Percentiles rank a stretch among this genome's conserved stretches.
Evolutionary conservation across 305 asterid species (phyloP).

Genomic region (Ilex paraguariensis): DNA sequence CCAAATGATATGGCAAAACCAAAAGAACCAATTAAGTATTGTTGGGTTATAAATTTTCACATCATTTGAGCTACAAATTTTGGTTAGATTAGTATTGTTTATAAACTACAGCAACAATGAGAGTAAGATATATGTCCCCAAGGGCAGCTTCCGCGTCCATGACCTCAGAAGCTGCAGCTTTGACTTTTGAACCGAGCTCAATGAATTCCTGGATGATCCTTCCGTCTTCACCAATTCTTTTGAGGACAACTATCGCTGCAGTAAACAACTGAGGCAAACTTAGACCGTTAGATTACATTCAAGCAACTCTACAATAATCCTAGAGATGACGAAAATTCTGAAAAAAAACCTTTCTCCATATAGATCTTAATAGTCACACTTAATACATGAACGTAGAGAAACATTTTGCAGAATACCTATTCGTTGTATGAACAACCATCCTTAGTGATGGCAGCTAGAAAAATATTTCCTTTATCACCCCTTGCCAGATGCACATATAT

Average conservation of each 20-base stretch:
- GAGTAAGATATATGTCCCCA: slow-evolving; percentile 53
- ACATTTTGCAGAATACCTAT: slow-evolving; percentile 40
- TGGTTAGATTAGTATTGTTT: no score
- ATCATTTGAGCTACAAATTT: no score
- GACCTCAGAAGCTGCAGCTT: slow-evolving; percentile 77
- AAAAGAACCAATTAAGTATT: no score
- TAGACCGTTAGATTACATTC: slow-evolving; percentile 12
- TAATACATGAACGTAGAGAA: not conserved
- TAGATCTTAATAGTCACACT: not conserved
- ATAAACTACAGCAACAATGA: no score
- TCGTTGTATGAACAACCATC: slow-evolving; percentile 95
- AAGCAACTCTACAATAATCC: no score
- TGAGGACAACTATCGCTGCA: slow-evolving; percentile 75
- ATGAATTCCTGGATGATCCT: slow-evolving; percentile 67
- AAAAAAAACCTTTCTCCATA: not conserved
- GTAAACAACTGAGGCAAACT: slow-evolving; percentile 60
- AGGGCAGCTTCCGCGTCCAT: slow-evolving; percentile 94
- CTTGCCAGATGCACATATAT: slow-evolving; percentile 87
- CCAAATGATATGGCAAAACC: no score
- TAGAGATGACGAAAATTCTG: not conserved
- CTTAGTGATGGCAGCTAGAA: slow-evolving; percentile 76
- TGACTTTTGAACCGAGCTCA: slow-evolving; percentile 76
- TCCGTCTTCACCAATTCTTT: slow-evolving; percentile 72
- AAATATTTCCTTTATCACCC: slow-evolving; percentile 71
- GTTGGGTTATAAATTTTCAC: no score